A percentile compares a stretch with the other conserved stretches of the same genome.
Evolutionary conservation across 2,329 filamentous ascomycete genomes (phyloP).

Genomic region (Sclerotinia borealis): DNA sequence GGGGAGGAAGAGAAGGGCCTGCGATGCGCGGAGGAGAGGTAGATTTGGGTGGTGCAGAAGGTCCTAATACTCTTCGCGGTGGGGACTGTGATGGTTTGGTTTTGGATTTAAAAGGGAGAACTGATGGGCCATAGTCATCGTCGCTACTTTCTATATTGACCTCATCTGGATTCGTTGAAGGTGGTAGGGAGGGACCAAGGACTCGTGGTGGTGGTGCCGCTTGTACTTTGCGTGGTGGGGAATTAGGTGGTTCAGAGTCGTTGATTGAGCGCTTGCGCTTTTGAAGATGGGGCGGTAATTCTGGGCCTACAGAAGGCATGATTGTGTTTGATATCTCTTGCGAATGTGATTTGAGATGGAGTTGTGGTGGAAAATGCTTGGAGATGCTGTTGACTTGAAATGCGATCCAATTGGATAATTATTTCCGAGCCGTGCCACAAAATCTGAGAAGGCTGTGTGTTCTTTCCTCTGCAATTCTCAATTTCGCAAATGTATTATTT

Average conservation of each 20-base stretch:
- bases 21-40: constrained; percentile 20
- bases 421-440: neutral
- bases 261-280: constrained; percentile 55
- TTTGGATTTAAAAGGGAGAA: constrained; percentile 14
- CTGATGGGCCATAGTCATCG: constrained; percentile 22
- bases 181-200: constrained; percentile 25
- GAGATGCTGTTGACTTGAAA: neutral
- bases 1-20: constrained; percentile 30
- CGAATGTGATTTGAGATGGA: constrained; percentile 6
- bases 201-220: constrained; percentile 24
- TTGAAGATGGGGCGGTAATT: constrained; percentile 59
- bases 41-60: constrained; percentile 32
- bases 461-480: neutral
- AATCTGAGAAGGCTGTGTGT: neutral
- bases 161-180: constrained; percentile 39
- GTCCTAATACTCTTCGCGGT: constrained; percentile 16
- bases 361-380: constrained; percentile 3
- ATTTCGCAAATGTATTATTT: neutral
- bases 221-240: constrained; percentile 42
- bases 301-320: constrained; percentile 50
- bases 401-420: constrained; percentile 1
- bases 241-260: constrained; percentile 34
- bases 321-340: neutral
- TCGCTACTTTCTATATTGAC: constrained; percentile 42
- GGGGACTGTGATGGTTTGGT: constrained; percentile 24